A percentile compares a stretch with the other conserved stretches of the same genome.
Conservation (phyloP, 176 grass and related monocot genomes). For the Zea mays region DNA sequence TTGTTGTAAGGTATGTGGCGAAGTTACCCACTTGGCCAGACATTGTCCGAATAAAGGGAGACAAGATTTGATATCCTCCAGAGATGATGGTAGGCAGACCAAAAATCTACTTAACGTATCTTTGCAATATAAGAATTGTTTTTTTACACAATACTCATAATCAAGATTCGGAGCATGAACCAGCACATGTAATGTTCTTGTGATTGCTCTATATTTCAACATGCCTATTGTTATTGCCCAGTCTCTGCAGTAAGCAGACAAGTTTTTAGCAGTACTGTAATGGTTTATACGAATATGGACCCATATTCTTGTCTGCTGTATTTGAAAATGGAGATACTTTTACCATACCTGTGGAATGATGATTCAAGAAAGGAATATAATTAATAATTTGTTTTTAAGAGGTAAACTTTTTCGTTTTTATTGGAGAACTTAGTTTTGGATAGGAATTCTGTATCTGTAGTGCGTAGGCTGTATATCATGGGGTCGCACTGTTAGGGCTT, state of each 20-base stretch:
- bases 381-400: neutral
- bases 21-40: slow-evolving; percentile 87
- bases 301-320: neutral
- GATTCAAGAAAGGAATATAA: neutral
- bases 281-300: neutral
- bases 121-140: neutral
- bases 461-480: neutral
- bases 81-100: slow-evolving; percentile 38
- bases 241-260: neutral
- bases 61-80: slow-evolving; percentile 37
- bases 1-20: slow-evolving; percentile 91
- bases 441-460: neutral
- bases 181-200: neutral
- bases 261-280: neutral
- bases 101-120: slow-evolving; percentile 25
- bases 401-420: neutral
- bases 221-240: slow-evolving; percentile 1
- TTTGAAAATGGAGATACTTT: neutral
- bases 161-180: slow-evolving; percentile 6
- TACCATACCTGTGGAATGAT: neutral
- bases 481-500: neutral
- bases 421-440: slow-evolving; percentile 1
- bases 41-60: slow-evolving; percentile 73
- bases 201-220: neutral
- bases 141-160: neutral